A percentile compares a stretch with the other conserved stretches of the same genome.
Conservation (phyloP, 2,329 filamentous ascomycete species). For the Ceratocystis ficicola region DNA sequence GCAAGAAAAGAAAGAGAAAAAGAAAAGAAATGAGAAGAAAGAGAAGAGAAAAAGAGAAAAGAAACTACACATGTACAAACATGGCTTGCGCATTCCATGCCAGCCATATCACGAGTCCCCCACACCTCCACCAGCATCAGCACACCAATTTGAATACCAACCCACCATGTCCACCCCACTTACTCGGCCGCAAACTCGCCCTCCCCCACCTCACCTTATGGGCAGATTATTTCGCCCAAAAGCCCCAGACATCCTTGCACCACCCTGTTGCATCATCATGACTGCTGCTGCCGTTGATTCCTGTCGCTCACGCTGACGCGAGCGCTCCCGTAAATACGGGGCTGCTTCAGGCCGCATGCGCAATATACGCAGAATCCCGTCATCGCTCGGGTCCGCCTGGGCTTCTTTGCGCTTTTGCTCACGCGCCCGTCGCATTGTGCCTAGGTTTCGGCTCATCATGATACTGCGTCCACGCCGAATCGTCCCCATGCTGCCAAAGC, state of each 20-base stretch:
- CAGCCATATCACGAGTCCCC: not conserved
- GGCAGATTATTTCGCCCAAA: slow-evolving; percentile 37
- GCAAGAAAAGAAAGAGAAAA: not conserved
- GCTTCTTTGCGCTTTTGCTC: slow-evolving; percentile 92
- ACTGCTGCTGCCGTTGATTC: slow-evolving; percentile 83
- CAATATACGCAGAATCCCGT: slow-evolving; percentile 92
- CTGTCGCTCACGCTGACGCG: slow-evolving; percentile 85
- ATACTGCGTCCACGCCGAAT: slow-evolving; percentile 63
- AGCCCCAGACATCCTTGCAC: slow-evolving; percentile 32
- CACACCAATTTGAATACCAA: not conserved
- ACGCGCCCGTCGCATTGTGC: slow-evolving; percentile 91
- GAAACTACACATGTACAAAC: not conserved
- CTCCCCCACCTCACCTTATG: slow-evolving; percentile 22
- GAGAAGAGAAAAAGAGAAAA: not conserved
- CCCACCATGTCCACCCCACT: not conserved
- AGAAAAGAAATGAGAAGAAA: not conserved
- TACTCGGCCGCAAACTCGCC: not conserved
- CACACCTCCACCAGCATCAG: not conserved
- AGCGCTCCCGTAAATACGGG: slow-evolving; percentile 76
- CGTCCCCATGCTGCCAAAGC: slow-evolving; percentile 56
- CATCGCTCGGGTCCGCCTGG: slow-evolving; percentile 91
- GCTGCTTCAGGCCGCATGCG: slow-evolving; percentile 88
- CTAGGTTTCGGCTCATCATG: slow-evolving; percentile 86
- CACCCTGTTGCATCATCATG: slow-evolving; percentile 81
- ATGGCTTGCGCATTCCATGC: not conserved